Evolutionary conservation across 176 grass and related monocot species (phyloP), one percentile per base, ranked within the genome.

Genomic region (Zoysia pacifica): DNA sequence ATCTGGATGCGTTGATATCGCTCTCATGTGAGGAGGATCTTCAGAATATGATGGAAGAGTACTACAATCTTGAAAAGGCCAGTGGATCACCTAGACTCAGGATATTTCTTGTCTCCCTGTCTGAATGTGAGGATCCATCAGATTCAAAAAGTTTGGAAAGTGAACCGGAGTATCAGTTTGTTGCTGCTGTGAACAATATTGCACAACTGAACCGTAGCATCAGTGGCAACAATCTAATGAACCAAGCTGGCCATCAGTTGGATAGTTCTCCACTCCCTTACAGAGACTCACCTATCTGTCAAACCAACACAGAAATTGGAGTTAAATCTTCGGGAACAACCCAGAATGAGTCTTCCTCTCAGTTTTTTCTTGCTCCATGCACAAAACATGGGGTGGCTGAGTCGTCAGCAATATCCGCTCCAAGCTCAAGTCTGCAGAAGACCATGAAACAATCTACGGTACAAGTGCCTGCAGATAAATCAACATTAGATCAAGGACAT

Each of bases 21-120:
- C 86, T 95, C 74, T 92, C 92, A 2, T 93, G 87, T 16, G 86
- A 91, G 47, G 96, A 99, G 85, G 96, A 99, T 87, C 83, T 95
- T 46, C 96, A 95, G 74, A 95, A 95, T 86, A 99, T 99, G 92
- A 95, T 99, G 85, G 96, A 99, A 62, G 92, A 99, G 42, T 93
- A 93, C 58, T 77, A 73, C 82, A 87, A 75, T 47, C 83, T 91
- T 79, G 94, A 97, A 70, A 94, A 81, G 72, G 84, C 88, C 54
- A 91, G 86, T 79, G 73, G 79, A 5, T 93, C 92, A 28, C 45
- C 72, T 14, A 81, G 92, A 47, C 89, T 90, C 20, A 71, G 95
- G 73, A 91, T 98, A 75, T 98, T 98, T 85, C 85, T 98, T 28
- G 86, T 98, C 41, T 94, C 92, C 56, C 52, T 74, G 7, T 86